A percentile compares a stretch with the other conserved stretches of the same genome.
These are phyloP conservation scores for Talaromyces piceae DNA, from an alignment of 2,329 filamentous ascomycete genomes.

Conservation along the genomic window DNA sequence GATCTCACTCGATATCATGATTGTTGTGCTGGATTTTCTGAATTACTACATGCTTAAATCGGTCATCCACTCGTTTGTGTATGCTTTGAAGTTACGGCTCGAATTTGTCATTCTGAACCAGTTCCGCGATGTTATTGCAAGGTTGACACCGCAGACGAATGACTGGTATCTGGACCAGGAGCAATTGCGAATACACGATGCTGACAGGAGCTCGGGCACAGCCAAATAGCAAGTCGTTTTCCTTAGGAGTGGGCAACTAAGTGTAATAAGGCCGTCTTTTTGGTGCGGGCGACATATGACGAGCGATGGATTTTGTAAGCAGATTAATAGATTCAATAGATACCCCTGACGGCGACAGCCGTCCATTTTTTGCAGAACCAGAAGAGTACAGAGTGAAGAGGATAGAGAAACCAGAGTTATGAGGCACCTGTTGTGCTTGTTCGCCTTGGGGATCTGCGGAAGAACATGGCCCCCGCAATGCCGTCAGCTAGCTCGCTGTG, in stretches of 20 bases:
- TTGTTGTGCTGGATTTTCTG: constrained; percentile 5
- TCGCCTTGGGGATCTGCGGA: no score
- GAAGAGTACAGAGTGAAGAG: background rate
- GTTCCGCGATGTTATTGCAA: constrained; percentile 3
- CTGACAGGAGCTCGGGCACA: background rate
- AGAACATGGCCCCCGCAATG: background rate
- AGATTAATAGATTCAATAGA: background rate
- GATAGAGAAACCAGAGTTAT: background rate
- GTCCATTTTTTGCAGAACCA: background rate
- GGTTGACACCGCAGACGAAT: background rate
- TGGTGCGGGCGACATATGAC: background rate
- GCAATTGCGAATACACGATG: background rate
- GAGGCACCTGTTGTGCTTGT: background rate
- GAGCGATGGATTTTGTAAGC: background rate
- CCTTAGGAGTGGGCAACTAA: background rate
- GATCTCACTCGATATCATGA: constrained; percentile 1
- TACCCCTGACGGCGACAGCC: no score
- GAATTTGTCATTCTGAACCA: constrained; percentile 12
- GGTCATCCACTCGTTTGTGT: constrained; percentile 11
- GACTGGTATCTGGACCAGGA: background rate
- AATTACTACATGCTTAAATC: constrained; percentile 10
- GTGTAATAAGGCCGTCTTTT: background rate
- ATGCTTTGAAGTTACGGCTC: constrained; percentile 9
- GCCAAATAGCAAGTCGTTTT: background rate
- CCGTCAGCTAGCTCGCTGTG: background rate